phyloP scores from a whole-genome alignment of 2,329 filamentous ascomycete genomes.

The Fusarium pseudograminearum region DNA sequence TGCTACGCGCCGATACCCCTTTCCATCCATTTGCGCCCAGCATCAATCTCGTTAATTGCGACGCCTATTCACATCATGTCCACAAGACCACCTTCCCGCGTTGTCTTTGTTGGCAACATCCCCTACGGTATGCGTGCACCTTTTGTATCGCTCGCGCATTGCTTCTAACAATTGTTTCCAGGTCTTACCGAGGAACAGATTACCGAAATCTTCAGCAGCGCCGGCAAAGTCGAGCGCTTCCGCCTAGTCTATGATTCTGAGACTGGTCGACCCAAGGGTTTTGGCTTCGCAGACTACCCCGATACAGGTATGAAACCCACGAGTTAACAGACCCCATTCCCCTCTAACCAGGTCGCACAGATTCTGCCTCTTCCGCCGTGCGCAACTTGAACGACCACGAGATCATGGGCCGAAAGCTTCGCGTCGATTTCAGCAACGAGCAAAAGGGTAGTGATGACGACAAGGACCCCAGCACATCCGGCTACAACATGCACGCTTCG shows the following conservation, averaged over 20 bases:
- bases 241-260: constrained; percentile 95
- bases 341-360: constrained; percentile 52
- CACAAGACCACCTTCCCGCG: constrained; percentile 79
- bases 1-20: background rate
- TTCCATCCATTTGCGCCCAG: background rate
- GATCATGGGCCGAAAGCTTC: constrained; percentile 91
- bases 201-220: constrained; percentile 89
- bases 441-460: constrained; percentile 77
- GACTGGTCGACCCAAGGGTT: constrained; percentile 93
- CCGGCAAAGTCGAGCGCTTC: constrained; percentile 91
- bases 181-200: constrained; percentile 97
- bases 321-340: background rate
- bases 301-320: constrained; percentile 74
- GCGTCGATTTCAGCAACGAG: constrained; percentile 97
- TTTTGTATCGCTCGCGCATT: background rate
- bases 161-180: constrained; percentile 56
- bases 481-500: constrained; percentile 46
- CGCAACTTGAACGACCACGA: constrained; percentile 96
- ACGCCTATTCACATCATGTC: constrained; percentile 65
- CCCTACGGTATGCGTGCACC: constrained; percentile 73
- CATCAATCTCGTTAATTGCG: background rate
- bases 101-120: constrained; percentile 88
- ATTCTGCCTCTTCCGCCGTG: constrained; percentile 90
- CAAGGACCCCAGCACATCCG: constrained; percentile 42
- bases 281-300: constrained; percentile 95